Conservation (phyloP, 2,329 filamentous ascomycete species). For the Nemania serpens region DNA sequence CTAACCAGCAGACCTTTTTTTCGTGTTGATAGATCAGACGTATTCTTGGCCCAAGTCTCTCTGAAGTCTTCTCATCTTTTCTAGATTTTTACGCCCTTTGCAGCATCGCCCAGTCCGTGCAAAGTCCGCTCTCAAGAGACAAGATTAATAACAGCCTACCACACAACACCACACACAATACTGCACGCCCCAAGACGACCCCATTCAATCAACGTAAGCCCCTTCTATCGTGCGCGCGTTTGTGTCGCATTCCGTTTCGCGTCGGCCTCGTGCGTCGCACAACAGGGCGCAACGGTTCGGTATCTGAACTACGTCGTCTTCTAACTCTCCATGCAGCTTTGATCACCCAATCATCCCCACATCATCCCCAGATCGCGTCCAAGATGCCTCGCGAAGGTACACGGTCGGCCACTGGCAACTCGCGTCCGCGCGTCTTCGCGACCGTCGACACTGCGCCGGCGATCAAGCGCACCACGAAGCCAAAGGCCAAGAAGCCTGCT, state of each 20-base stretch:
- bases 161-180: too few relatives aligned
- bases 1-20: conserved; percentile 11
- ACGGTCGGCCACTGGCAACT: conserved; percentile 57
- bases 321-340: conserved; percentile 36
- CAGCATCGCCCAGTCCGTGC: neutral
- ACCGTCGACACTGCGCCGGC: conserved; percentile 53
- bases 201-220: conserved; percentile 12
- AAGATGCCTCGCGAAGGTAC: conserved; percentile 57
- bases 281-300: conserved; percentile 8
- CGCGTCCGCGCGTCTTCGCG: conserved; percentile 57
- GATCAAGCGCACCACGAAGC: conserved; percentile 48
- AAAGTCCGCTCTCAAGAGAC: too few relatives aligned
- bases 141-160: too few relatives aligned
- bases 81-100: conserved; percentile 14
- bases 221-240: neutral
- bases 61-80: conserved; percentile 7
- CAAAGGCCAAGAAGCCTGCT: conserved; percentile 36
- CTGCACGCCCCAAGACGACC: too few relatives aligned
- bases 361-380: conserved; percentile 13
- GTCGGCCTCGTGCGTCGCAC: conserved; percentile 34
- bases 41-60: conserved; percentile 11
- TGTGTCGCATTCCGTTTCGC: conserved; percentile 41
- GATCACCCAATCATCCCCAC: conserved; percentile 6
- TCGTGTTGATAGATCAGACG: neutral
- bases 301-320: conserved; percentile 24